Percentiles rank a stretch among this genome's conserved stretches.
phyloP scores from a whole-genome alignment of 164 flowering plant species.

The Sedum album region DNA sequence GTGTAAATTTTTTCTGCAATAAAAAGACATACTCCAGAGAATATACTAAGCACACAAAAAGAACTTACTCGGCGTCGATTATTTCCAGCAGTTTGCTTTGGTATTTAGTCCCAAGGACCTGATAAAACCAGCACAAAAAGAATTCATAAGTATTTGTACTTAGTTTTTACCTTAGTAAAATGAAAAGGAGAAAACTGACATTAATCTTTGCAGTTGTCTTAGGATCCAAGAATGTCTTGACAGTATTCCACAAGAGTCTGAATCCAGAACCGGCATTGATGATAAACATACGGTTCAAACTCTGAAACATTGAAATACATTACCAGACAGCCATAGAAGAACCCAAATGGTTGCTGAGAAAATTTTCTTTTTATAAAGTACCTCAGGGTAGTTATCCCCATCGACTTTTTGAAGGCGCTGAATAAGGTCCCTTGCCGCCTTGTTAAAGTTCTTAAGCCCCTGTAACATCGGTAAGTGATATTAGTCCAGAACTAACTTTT shows the following conservation, averaged over 20 bases:
- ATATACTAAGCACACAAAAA: background rate
- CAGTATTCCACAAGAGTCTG: slow-evolving; percentile 81
- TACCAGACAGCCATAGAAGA: background rate
- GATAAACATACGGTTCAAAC: slow-evolving; percentile 80
- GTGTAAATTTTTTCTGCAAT: background rate
- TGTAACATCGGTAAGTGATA: slow-evolving; percentile 17
- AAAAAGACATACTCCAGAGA: background rate
- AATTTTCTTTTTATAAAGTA: slow-evolving; percentile 14
- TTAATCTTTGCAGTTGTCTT: slow-evolving; percentile 79
- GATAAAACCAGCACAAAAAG: background rate
- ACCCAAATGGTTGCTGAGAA: background rate
- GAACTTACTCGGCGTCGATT: slow-evolving; percentile 38
- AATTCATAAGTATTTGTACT: background rate
- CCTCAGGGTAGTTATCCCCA: slow-evolving; percentile 96
- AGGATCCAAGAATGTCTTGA: slow-evolving; percentile 84
- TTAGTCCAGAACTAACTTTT: background rate
- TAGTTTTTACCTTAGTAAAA: background rate
- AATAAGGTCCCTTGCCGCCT: slow-evolving; percentile 82
- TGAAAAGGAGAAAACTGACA: slow-evolving; percentile 27
- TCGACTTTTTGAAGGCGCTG: slow-evolving; percentile 71
- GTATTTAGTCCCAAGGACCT: slow-evolving; percentile 50
- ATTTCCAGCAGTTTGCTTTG: slow-evolving; percentile 55
- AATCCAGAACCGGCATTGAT: slow-evolving; percentile 93
- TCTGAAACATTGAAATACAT: slow-evolving; percentile 24
- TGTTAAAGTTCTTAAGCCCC: slow-evolving; percentile 83